Evolutionary conservation across 257 asterid species (phyloP), one percentile per base, ranked within the genome.

Genomic region (Salvia rosmarinus): DNA sequence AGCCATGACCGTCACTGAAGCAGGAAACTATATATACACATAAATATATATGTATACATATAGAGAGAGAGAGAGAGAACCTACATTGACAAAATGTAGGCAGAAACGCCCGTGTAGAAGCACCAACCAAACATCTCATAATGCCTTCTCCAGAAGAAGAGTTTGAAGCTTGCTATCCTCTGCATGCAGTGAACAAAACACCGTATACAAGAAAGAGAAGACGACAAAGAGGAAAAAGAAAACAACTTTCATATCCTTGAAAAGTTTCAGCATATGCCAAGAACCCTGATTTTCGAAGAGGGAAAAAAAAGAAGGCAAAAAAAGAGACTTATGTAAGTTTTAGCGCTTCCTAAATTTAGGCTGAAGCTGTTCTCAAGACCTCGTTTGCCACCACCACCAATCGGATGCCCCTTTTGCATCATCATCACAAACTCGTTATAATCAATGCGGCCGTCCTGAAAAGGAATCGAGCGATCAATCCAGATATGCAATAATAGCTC

Each of bases 391-490:
- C 80, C 86, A 13, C 79, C 91, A 7, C 75, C 80, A 3, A 81
- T 52, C 0, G 94, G 87, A 56, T 85, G 83, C 19, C 94, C 96
- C 79, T 82, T 87, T 75, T 87, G 93, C 96, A 89, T 89, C 93
- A 89, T 89, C n/a, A 87, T 82, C 4, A 89, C 96, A 5, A 89
- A 89, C 79, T 89, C 96, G 21, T 89, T 89, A 70, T 89, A 89
- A 70, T 89, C 94, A 14, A 89, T 89, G 7, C 87, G 89, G 6
- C 98, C 98, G 50, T 92, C 98, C 98, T 92, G 89, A 78, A 81
- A 71, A 44, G 40, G 51, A 54, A 50, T n/a, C 52, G 5, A 13
- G 20, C 8, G 14, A 42, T 10, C 58, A 28, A 14, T 25, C 12
- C n/a, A 56, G 63, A 13, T 4, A n/a, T n/a, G n/a, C n/a, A n/a